phyloP scores from a whole-genome alignment of 129 eudicot species.

The Saussurea involucrata region DNA sequence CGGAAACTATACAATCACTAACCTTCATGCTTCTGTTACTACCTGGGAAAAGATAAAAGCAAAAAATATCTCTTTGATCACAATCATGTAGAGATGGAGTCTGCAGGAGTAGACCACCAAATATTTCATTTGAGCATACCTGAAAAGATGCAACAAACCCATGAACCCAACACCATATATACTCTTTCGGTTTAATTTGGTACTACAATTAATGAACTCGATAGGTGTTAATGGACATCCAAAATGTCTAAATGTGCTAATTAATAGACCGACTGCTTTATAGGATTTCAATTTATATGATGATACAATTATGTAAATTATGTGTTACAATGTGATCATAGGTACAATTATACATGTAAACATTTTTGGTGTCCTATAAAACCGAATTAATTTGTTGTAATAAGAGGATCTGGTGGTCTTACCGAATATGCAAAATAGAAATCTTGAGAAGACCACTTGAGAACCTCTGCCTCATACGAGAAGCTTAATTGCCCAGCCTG shows the following conservation, averaged over 20 bases:
- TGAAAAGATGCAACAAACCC: constrained; percentile 20
- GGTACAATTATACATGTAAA: too few species aligned
- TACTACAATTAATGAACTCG: too few species aligned
- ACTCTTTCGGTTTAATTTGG: background rate
- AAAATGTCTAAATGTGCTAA: background rate
- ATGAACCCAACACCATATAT: background rate
- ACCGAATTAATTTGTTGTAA: too few species aligned
- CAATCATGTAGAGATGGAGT: constrained; percentile 64
- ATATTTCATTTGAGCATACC: constrained; percentile 71
- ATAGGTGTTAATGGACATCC: too few species aligned
- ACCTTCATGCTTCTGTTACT: constrained; percentile 41
- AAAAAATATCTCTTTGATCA: constrained; percentile 84
- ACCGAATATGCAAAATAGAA: constrained; percentile 78
- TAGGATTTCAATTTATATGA: background rate
- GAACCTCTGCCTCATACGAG: constrained; percentile 63
- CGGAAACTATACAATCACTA: constrained; percentile 4
- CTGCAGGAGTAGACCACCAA: constrained; percentile 58
- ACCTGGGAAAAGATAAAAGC: constrained; percentile 81
- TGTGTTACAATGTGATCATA: background rate
- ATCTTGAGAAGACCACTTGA: constrained; percentile 60
- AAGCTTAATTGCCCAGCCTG: constrained; percentile 40
- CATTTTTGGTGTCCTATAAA: background rate
- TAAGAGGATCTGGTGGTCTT: constrained; percentile 46
- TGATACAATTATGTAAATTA: background rate
- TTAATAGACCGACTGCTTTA: background rate